Evolutionary conservation across 2,329 filamentous ascomycete genomes (phyloP).

Genomic region (Zalaria obscura): DNA sequence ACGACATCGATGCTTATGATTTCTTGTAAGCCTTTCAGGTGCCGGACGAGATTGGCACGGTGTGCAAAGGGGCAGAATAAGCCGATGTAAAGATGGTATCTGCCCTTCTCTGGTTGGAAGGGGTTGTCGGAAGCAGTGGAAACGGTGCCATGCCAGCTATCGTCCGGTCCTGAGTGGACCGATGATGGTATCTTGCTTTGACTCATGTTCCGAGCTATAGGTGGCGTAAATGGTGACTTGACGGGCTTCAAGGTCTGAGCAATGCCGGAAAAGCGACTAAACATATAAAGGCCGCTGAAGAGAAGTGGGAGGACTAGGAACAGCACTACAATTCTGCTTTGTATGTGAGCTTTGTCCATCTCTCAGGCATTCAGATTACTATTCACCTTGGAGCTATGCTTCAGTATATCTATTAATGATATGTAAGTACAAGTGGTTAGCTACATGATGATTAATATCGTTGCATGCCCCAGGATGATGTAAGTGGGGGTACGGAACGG

Average conservation of each 20-base stretch:
- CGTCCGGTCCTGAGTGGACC: constrained; percentile 21
- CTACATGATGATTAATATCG: too few species aligned
- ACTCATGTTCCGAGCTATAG: background rate
- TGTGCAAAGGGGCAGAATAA: constrained; percentile 55
- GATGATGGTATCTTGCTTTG: constrained; percentile 7
- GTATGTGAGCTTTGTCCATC: too few species aligned
- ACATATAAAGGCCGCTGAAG: too few species aligned
- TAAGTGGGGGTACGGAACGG: too few species aligned
- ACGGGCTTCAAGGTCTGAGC: background rate
- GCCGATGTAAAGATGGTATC: constrained; percentile 44
- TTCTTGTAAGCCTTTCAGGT: constrained; percentile 42
- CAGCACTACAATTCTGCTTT: too few species aligned
- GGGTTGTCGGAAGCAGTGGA: constrained; percentile 22
- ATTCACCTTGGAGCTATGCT: too few species aligned
- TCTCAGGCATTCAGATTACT: too few species aligned
- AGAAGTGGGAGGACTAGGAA: too few species aligned
- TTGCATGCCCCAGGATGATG: too few species aligned
- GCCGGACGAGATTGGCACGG: constrained; percentile 41
- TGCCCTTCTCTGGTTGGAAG: constrained; percentile 35
- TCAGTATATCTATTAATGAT: too few species aligned
- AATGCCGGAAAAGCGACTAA: too few species aligned
- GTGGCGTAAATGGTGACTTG: background rate
- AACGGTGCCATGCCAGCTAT: constrained; percentile 39
- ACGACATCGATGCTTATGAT: constrained; percentile 44
- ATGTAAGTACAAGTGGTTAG: too few species aligned